Evolutionary conservation across 2,329 filamentous ascomycete species (phyloP), one percentile per base, ranked within the genome.

Genomic region (Neopestalotiopsis sp.): DNA sequence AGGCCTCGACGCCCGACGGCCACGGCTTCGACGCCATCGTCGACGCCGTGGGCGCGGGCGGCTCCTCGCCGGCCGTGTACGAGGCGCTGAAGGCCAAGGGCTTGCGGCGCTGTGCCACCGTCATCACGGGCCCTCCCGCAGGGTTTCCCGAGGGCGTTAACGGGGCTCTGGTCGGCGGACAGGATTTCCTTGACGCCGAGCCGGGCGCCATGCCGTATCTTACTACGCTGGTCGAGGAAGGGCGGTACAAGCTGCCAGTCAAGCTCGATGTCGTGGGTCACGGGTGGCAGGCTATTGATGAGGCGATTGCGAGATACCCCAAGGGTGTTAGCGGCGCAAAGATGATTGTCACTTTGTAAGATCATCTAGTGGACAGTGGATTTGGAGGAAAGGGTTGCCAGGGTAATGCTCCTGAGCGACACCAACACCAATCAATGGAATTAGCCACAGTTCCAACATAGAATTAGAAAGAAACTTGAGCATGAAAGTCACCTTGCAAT

Each of bases 1-100:
- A 72, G 57, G 70, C 74, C 4, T 73, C 71, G 4, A 72, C 73
- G 2, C 71, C 74, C 2, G 69, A 68, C 0, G 74, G 69, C 6
- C 56, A 61, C 1, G 78, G 80, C 0, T 77, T 79, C 6, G 79
- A 81, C 63, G 76, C 76, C 3, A 77, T 81, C 34, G 49, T 81
- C 20, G 79, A 81, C 68, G 72, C 74, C 1, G 78, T 81, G 2
- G 73, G 71, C 0, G 76, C 74, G 4, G 78, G 71, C 20, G 40
- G 40, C n/a, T 61, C 71, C n/a, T n/a, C 75, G 57, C 67, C 69
- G 1, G 67, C 71, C 14, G 70, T 81, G 3, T 78, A 74, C 45
- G 74, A 75, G 2, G 70, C 73, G 3, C 65, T 81, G 6, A 69
- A 71, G 14, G 10, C 63, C 3, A 69, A 70, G 24, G 79, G 80